Conservation (phyloP, 1,284 basidiomycete genomes). For the Pseudozyma pruni region DNA sequence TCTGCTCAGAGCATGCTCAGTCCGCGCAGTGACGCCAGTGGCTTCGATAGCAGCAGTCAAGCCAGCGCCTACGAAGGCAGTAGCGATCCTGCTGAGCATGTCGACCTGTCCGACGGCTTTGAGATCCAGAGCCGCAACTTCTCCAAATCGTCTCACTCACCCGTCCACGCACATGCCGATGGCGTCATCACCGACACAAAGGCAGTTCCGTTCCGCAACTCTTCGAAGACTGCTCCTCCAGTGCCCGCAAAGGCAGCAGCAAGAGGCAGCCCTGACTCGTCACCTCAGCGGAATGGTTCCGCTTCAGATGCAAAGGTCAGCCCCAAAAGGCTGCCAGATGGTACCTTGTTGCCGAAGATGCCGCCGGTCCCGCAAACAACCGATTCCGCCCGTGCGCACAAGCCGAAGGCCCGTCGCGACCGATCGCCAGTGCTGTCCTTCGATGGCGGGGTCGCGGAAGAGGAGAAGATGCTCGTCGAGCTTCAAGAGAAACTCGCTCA, state of each 20-base stretch:
- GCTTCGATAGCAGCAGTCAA: constrained; percentile 41
- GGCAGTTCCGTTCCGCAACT: constrained; percentile 19
- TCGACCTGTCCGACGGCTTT: constrained; percentile 16
- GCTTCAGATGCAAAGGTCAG: constrained; percentile 3
- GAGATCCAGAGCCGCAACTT: constrained; percentile 12
- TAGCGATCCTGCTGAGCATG: neutral
- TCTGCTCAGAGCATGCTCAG: constrained; percentile 26
- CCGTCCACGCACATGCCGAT: neutral
- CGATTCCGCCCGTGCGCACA: constrained; percentile 17
- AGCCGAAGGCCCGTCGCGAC: constrained; percentile 32
- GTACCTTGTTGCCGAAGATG: constrained; percentile 52
- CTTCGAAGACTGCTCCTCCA: constrained; percentile 23
- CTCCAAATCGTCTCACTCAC: neutral
- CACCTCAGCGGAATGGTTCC: constrained; percentile 10
- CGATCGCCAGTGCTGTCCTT: constrained; percentile 55
- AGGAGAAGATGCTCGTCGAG: constrained; percentile 43
- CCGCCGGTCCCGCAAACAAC: constrained; percentile 43
- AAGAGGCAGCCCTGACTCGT: constrained; percentile 29
- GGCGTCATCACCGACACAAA: neutral
- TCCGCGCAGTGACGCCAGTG: constrained; percentile 33
- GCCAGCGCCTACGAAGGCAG: constrained; percentile 31
- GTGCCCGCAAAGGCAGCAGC: constrained; percentile 29
- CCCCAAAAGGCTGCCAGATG: constrained; percentile 36
- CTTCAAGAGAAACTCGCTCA: constrained; percentile 28
- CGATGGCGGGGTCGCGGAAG: constrained; percentile 53